These are phyloP conservation scores for Diaporthe aspalathi DNA, from an alignment of 2,329 filamentous ascomycete genomes.

Conservation along the genomic window DNA sequence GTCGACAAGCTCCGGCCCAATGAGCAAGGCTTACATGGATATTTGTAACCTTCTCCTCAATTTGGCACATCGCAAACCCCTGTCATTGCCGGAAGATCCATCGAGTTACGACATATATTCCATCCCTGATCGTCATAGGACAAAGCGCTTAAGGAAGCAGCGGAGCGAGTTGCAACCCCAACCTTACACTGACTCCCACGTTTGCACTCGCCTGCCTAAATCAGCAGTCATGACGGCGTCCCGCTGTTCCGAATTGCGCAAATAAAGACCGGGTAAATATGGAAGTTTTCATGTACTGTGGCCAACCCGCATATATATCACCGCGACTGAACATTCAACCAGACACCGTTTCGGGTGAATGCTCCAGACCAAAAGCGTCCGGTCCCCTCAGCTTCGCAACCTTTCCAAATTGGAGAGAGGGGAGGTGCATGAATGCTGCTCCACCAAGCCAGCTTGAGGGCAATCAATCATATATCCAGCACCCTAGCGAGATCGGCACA, in stretches of 20 bases:
- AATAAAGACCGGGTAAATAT: slow-evolving; percentile 5
- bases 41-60: background rate
- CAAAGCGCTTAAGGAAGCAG: background rate
- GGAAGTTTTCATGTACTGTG: background rate
- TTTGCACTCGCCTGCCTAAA: background rate
- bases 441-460: background rate
- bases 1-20: background rate
- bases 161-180: background rate
- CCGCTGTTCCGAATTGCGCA: background rate
- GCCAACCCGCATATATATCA: slow-evolving; percentile 3
- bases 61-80: background rate
- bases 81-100: background rate
- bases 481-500: slow-evolving; percentile 6
- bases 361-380: background rate
- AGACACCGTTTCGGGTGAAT: background rate
- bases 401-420: background rate
- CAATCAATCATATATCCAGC: background rate
- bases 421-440: background rate
- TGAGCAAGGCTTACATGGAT: background rate
- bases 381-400: background rate
- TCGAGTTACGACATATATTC: background rate
- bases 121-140: background rate
- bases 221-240: background rate
- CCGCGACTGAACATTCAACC: background rate
- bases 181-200: background rate